Percentiles rank a stretch among this genome's conserved stretches.
Evolutionary conservation across 768 basidiomycete genomes (phyloP).

Genomic region (Daedaleopsis sinensis): DNA sequence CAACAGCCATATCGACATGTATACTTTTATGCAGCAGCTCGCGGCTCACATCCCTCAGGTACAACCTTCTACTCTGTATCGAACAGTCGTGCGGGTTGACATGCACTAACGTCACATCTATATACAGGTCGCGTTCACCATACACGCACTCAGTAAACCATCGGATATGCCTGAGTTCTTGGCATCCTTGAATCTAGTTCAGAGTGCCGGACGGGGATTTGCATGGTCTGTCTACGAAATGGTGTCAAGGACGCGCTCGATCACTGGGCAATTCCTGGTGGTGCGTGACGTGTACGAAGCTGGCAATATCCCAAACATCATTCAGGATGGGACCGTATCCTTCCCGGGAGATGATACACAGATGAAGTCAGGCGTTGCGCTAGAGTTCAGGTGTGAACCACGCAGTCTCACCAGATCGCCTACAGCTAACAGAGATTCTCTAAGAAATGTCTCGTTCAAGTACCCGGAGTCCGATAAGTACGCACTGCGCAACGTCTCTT

Average conservation of each 20-base stretch:
- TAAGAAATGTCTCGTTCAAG: slow-evolving; percentile 64
- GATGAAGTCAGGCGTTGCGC: neutral
- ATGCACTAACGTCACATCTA: slow-evolving; percentile 24
- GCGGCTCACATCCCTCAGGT: neutral
- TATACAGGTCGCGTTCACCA: slow-evolving; percentile 43
- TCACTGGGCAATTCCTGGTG: neutral
- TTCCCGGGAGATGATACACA: neutral
- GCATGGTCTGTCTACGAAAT: neutral
- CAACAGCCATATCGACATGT: neutral
- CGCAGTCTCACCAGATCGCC: slow-evolving; percentile 44
- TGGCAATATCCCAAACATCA: neutral
- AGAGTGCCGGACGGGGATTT: slow-evolving; percentile 21
- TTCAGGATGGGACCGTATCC: neutral
- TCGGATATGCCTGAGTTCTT: slow-evolving; percentile 21
- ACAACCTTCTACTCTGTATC: neutral
- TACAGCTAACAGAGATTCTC: neutral
- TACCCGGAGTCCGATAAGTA: slow-evolving; percentile 56
- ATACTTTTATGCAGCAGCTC: neutral
- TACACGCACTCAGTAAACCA: slow-evolving; percentile 20
- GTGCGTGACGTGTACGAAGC: neutral
- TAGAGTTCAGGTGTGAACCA: slow-evolving; percentile 36
- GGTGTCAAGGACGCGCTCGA: neutral
- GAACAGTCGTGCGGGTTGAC: neutral
- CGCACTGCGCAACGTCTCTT: slow-evolving; percentile 64
- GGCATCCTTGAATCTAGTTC: slow-evolving; percentile 32